These are phyloP conservation scores for Fusarium sterilihyphosum DNA, from an alignment of 2,329 filamentous ascomycete genomes.

Conservation along the genomic window DNA sequence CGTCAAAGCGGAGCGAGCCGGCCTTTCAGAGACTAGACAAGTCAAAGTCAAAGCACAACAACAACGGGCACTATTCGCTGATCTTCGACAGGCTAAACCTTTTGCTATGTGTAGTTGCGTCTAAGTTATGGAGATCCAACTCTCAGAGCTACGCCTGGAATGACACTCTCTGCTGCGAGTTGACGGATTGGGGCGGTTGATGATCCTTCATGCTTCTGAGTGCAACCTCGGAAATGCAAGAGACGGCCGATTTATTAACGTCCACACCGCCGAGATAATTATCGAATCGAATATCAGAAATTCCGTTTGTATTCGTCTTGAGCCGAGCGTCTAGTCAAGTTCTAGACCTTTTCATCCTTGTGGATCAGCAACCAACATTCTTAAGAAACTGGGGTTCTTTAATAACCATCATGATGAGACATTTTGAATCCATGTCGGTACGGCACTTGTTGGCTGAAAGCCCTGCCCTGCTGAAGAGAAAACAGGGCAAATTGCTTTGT, in stretches of 20 bases:
- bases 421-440: slow-evolving; percentile 15
- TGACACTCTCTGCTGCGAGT: background rate
- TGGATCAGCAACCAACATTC: slow-evolving; percentile 7
- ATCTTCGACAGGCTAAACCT: slow-evolving; percentile 8
- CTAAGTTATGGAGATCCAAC: background rate
- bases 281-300: background rate
- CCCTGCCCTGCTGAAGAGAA: background rate
- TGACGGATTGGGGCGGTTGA: slow-evolving; percentile 12
- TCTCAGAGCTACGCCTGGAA: background rate
- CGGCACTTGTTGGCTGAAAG: slow-evolving; percentile 27
- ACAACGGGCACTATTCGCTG: slow-evolving; percentile 14
- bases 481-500: background rate
- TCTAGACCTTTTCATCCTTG: slow-evolving; percentile 29
- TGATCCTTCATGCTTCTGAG: background rate
- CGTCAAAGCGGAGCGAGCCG: slow-evolving; percentile 23
- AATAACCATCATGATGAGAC: slow-evolving; percentile 13
- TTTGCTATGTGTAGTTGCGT: background rate
- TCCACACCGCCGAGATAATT: slow-evolving; percentile 11
- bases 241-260: slow-evolving; percentile 5
- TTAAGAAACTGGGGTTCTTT: slow-evolving; percentile 27
- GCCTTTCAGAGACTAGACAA: slow-evolving; percentile 5
- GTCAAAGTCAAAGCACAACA: slow-evolving; percentile 8
- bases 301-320: background rate
- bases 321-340: slow-evolving; percentile 8
- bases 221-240: slow-evolving; percentile 17